Evolutionary conservation across 345 rosid genomes (phyloP).

Genomic region (Physaria fendleri): DNA sequence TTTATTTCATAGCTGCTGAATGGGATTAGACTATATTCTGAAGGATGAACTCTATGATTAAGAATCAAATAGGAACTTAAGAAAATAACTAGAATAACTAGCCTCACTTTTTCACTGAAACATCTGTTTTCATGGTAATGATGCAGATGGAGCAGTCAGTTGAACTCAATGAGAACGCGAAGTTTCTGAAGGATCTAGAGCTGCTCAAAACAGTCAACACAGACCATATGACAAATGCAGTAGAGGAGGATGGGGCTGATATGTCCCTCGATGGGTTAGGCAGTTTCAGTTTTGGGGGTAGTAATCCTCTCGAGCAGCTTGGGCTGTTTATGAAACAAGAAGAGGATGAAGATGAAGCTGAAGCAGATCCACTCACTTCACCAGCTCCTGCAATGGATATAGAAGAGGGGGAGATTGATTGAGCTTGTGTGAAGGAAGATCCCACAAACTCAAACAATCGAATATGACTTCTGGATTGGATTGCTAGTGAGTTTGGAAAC

Average conservation of each 20-base stretch:
- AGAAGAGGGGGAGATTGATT: conserved; percentile 31
- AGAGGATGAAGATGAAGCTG: conserved; percentile 62
- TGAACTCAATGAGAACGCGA: conserved; percentile 68
- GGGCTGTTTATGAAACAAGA: conserved; percentile 71
- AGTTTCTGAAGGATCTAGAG: conserved; percentile 70
- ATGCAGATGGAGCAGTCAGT: conserved; percentile 88
- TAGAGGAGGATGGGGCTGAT: conserved; percentile 52
- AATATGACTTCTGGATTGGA: background rate
- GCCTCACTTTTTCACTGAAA: background rate
- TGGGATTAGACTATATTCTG: background rate
- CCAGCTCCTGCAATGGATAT: conserved; percentile 1
- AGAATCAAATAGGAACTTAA: background rate
- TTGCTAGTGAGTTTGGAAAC: no score
- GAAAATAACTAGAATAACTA: background rate
- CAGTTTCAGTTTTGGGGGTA: conserved; percentile 63
- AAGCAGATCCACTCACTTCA: conserved; percentile 27
- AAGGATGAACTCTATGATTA: background rate
- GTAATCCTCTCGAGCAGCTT: conserved; percentile 72
- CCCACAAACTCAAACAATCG: background rate
- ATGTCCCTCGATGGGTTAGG: conserved; percentile 39
- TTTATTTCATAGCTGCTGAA: background rate
- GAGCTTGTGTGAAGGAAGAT: conserved; percentile 3
- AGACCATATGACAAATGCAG: conserved; percentile 40
- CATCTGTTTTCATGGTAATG: background rate
- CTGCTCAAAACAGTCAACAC: conserved; percentile 60